Evolutionary conservation across 2,329 filamentous ascomycete species (phyloP).

Genomic region (Aspergillus nomiae): DNA sequence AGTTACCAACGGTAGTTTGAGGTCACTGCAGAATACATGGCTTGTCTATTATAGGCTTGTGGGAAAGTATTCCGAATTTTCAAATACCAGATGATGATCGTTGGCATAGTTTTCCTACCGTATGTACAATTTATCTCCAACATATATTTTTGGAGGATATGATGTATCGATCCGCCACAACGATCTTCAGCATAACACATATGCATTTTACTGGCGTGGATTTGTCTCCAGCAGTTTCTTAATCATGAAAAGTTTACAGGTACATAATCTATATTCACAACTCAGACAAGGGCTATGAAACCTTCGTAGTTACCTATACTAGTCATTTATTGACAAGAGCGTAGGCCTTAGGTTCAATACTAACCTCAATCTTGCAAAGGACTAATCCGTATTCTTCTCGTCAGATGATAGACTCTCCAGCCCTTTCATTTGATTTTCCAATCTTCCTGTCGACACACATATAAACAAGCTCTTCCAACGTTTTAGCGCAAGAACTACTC

Average conservation of each 20-base stretch:
- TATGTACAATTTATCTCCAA: neutral
- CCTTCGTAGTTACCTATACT: neutral
- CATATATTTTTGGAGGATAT: neutral
- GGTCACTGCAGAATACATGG: neutral
- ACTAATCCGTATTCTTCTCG: neutral
- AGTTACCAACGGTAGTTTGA: constrained; percentile 1
- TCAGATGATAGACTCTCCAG: neutral
- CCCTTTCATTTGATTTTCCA: neutral
- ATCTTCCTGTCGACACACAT: too few relatives aligned
- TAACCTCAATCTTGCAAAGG: neutral
- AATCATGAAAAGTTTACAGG: too few relatives aligned
- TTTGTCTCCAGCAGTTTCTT: too few relatives aligned
- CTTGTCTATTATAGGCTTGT: neutral
- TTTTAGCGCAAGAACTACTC: neutral
- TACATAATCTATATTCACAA: too few relatives aligned
- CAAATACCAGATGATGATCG: neutral
- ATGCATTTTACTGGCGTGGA: too few relatives aligned
- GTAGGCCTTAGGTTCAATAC: neutral
- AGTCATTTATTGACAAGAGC: neutral
- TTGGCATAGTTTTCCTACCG: neutral
- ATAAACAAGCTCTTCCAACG: too few relatives aligned
- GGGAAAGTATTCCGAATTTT: neutral
- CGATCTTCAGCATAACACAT: neutral
- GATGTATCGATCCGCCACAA: too few relatives aligned
- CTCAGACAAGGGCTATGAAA: neutral